These are phyloP conservation scores for Metschnikowia kofuensis DNA, from an alignment of 805 yeast genomes.

Conservation along the genomic window DNA sequence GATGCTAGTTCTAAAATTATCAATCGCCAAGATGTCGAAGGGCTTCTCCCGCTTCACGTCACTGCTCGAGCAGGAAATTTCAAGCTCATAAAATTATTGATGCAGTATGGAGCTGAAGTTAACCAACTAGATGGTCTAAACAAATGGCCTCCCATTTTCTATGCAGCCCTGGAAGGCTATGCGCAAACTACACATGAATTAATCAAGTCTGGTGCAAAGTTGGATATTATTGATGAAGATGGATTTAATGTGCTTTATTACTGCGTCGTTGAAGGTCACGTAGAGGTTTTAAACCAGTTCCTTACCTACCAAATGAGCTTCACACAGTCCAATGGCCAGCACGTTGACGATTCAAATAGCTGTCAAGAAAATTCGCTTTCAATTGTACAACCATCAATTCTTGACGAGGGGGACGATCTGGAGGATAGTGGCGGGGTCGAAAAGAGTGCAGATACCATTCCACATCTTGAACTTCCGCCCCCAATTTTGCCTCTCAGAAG, in stretches of 20 bases:
- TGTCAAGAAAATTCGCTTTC: neutral
- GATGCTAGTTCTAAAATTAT: constrained; percentile 21
- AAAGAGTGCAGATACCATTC: constrained; percentile 65
- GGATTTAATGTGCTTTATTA: constrained; percentile 79
- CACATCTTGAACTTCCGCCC: constrained; percentile 90
- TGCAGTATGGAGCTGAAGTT: constrained; percentile 68
- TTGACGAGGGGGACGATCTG: constrained; percentile 29
- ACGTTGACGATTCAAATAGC: neutral
- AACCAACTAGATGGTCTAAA: constrained; percentile 81
- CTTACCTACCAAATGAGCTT: constrained; percentile 36
- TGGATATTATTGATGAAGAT: constrained; percentile 69
- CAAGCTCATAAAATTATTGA: constrained; percentile 62
- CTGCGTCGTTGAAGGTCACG: constrained; percentile 93
- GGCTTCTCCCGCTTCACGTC: constrained; percentile 83
- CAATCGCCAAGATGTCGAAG: constrained; percentile 77
- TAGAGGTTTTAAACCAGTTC: constrained; percentile 71
- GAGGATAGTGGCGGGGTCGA: constrained; percentile 37
- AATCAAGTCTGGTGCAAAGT: constrained; percentile 69
- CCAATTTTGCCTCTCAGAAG: constrained; percentile 91
- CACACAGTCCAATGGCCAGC: neutral
- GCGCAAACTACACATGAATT: constrained; percentile 65
- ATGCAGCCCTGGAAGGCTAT: constrained; percentile 86
- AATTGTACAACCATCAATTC: constrained; percentile 24
- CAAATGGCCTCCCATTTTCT: constrained; percentile 92
- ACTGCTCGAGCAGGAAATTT: constrained; percentile 82